Base-by-base conservation (phyloP, 306 rosid species). In the Cicer bijugum region DNA sequence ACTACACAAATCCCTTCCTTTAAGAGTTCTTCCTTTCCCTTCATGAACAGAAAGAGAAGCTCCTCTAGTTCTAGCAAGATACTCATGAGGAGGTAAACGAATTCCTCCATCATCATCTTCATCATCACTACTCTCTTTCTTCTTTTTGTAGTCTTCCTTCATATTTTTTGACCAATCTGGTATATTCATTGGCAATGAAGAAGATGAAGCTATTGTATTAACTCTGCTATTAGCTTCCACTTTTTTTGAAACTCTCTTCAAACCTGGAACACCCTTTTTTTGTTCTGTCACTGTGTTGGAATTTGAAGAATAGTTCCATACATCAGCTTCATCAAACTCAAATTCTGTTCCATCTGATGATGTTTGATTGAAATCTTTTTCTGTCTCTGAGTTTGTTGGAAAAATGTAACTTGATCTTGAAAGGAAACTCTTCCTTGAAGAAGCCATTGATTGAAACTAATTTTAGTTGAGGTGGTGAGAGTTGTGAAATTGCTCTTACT, bases 111-210 rank as follows among this genome's bases (percentile, higher is more conserved):
- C 73, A 17, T 53, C 46, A 1, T 45, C 75, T 7, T 6, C 83
- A 45, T 4, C 61, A 12, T 76, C 88, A 40, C 59, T 63, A 1
- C 12, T 50, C 80, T 28, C 80, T 69, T 50, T 20, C 3, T 71
- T 77, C 35, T 84, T 85, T 46, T 72, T 67, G 66, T 84, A 78
- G 2, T 85, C 89, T 4, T 75, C 85, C 61, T 87, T 92, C 79
- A 87, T 79, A 72, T 89, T 87, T 86, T 88, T 85, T 9, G 97
- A 87, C 96, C 99, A 87, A 76, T 94, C 96, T 0, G 99, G 99
- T 55, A 94, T 80, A 57, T 84, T 86, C 51, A 94, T 70, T 6
- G 97, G 99, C 74, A 94, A 37, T 12, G 98, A 94, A 2, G 98
- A 94, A 1, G 75, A 35, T 6, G 75, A 47, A 1, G 14, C 62